Base-by-base conservation (phyloP, 805 yeast genomes). In the Metschnikowia dekortorum region DNA sequence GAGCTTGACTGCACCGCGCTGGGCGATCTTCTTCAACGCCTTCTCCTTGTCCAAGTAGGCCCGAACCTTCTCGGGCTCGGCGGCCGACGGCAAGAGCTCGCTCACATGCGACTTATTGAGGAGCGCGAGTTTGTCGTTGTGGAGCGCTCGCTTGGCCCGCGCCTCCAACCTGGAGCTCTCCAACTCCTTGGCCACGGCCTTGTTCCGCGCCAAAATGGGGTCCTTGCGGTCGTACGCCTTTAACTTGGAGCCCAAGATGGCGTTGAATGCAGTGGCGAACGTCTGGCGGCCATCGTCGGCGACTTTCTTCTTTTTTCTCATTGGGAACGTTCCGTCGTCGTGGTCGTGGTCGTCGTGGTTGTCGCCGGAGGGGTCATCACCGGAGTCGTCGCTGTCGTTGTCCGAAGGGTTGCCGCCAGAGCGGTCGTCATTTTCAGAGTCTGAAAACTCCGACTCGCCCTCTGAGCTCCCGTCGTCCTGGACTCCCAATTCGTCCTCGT, bases 151-250 rank as follows among this genome's bases (percentile, higher is more conserved):
- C 61, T 81, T 83, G 9, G 97, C 98, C 65, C 89, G 87, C 52
- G 81, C 80, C 59, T 92, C 97, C 42, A 94, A 72, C 61, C 86
- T 87, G 46, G 87, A 89, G 32, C 83, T 79, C 58, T 91, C 97
- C 50, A 87, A 77, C 57, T 87, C 84, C 68, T 84, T 85, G 46
- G 83, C 53, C 0, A 84, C 79, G 39, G 78, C 75, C 57, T 85
- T 87, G 61, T 87, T 87, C 69, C 98, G 83, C 7, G 92, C 91
- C 69, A 92, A 76, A 49, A 92, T 88, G 2, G 99, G 99, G 65
- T 91, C 96, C 41, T 79, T 79, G 62, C 97, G 78, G 62, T 87
- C 89, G 60, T 92, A 87, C 0, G 96, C 95, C 65, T 94, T 94
- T 57, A 92, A 74, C 60, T 82, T 84, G 1, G 98, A 89, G 5